Percentiles rank a stretch among this genome's conserved stretches.
These are phyloP conservation scores for Rhodotorula sp. DNA, from an alignment of 1,284 basidiomycete genomes.

Conservation along the genomic window DNA sequence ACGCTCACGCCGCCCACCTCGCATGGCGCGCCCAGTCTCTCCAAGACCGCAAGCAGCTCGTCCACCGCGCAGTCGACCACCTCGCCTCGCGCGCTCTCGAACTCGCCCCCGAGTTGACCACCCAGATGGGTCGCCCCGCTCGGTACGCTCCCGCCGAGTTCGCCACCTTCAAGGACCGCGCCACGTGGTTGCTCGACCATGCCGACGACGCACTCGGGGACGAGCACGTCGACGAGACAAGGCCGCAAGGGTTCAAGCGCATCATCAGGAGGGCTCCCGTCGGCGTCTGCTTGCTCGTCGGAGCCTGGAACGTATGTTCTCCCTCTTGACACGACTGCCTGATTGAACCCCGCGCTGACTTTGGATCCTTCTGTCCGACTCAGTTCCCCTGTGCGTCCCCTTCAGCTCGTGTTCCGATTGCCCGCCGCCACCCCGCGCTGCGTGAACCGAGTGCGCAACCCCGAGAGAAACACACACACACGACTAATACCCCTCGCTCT, in stretches of 20 bases:
- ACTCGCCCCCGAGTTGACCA: conserved; percentile 70
- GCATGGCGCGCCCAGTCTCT: conserved; percentile 69
- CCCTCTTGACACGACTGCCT: neutral
- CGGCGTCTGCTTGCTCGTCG: conserved; percentile 82
- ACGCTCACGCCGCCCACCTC: conserved; percentile 67
- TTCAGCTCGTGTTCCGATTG: neutral
- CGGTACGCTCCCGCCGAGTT: conserved; percentile 67
- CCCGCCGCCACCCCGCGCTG: too few relatives aligned
- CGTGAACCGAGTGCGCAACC: too few relatives aligned
- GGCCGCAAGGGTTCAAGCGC: conserved; percentile 54
- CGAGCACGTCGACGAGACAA: conserved; percentile 56
- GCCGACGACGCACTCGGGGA: conserved; percentile 75
- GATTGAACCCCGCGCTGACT: neutral
- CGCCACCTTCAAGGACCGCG: conserved; percentile 74
- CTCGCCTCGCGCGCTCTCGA: conserved; percentile 69
- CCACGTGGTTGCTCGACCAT: conserved; percentile 80
- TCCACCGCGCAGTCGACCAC: conserved; percentile 72
- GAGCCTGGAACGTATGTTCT: conserved; percentile 75
- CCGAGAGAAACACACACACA: too few relatives aligned
- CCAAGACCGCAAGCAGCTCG: conserved; percentile 69
- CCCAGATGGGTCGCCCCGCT: conserved; percentile 67
- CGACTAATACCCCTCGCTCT: too few relatives aligned
- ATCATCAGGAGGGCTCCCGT: conserved; percentile 79
- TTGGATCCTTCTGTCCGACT: neutral
- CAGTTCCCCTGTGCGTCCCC: conserved; percentile 8